Evolutionary conservation across 1,284 basidiomycete species (phyloP), one percentile per base, ranked within the genome.

Genomic region (Porogramme epimiltina): DNA sequence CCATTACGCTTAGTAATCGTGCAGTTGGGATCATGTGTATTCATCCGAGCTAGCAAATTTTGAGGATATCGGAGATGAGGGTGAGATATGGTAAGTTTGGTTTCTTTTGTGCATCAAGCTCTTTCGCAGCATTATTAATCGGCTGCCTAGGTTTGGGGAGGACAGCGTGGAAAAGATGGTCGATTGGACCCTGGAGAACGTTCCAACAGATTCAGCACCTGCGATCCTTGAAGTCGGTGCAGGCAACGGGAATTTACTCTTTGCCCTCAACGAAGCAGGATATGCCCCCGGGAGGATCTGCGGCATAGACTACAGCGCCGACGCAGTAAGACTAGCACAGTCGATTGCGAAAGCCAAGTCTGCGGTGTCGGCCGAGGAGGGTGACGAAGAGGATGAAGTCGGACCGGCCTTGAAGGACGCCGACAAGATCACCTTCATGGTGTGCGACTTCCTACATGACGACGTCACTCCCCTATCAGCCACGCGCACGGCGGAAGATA

Each of bases 131-230:
- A 8, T 15, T 26, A 49, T 16, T 11, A 8, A 28, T 31, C 28
- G 15, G 8, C 28, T 8, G 8, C 15, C 9, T 8, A 93, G 92
- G 93, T 95, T 95, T 62, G 93, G 93, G 13, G 77, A 83, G 56
- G 89, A 93, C 55, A 84, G 83, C 22, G 81, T 91, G 1, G 81
- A 87, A 60, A 90, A 91, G 59, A 94, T 95, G 91, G 82, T 87
- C 15, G 73, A 82, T 20, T 91, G 89, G 88, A 71, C 73, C 0
- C 51, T 74, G 33, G 71, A 78, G 39, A 70, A 87, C 56, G 68
- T 81, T 23, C 79, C 85, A 11, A 68, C 77, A 0, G 61, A 71
- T 3, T 58, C 68, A 8, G 65, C 80, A 4, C 77, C 82, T 9
- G 73, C 66, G 18, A 75, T 88, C 25, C 76, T 92, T 37, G 90